Evolutionary conservation across 441 rosid species (phyloP).

Genomic region (Adansonia grandidieri): DNA sequence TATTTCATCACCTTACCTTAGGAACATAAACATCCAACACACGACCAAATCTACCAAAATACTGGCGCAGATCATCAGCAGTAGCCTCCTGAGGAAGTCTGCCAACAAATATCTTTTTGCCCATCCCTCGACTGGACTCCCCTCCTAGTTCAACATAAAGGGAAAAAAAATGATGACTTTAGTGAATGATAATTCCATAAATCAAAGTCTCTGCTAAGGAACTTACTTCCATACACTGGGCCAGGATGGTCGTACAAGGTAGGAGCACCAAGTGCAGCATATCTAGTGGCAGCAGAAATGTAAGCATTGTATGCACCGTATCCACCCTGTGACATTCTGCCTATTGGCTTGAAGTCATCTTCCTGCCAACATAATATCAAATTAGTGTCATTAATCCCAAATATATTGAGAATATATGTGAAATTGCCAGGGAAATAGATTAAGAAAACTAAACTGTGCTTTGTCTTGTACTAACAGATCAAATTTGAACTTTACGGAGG

Average conservation of each 20-base stretch:
- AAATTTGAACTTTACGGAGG: constrained; percentile 7
- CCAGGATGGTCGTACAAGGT: constrained; percentile 86
- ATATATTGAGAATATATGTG: not conserved
- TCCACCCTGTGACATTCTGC: constrained; percentile 66
- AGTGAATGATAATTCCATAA: not conserved
- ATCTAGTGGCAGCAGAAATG: constrained; percentile 94
- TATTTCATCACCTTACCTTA: constrained; percentile 51
- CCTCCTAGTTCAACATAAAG: constrained; percentile 49
- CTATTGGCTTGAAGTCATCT: constrained; percentile 75
- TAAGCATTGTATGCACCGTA: constrained; percentile 97
- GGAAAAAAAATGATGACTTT: not conserved
- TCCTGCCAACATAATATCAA: constrained; percentile 49
- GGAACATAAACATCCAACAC: constrained; percentile 90
- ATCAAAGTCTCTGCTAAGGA: not conserved
- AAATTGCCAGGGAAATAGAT: not conserved
- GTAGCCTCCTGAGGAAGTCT: constrained; percentile 97
- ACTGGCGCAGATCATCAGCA: constrained; percentile 78
- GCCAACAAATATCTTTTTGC: constrained; percentile 93
- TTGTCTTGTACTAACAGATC: not conserved
- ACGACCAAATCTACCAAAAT: constrained; percentile 91
- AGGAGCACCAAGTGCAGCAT: constrained; percentile 91
- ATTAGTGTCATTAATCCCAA: constrained; percentile 10
- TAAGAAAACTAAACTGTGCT: not conserved
- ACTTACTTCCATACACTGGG: constrained; percentile 80
- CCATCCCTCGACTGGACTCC: constrained; percentile 69